Conservation (phyloP, 192 early-diverging fungal species). For the Coemansia sp. region DNA sequence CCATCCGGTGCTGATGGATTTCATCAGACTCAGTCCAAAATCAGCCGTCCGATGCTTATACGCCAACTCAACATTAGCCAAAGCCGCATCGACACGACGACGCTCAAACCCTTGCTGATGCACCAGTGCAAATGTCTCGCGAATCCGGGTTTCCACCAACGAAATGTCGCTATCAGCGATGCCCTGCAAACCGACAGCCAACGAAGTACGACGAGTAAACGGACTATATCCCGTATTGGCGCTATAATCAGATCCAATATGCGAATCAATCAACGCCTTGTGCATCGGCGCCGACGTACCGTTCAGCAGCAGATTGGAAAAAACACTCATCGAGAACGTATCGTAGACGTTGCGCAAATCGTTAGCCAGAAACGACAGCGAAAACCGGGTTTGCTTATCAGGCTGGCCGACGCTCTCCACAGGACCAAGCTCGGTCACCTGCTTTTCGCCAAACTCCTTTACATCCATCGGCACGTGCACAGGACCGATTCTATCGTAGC, state of each 20-base stretch:
- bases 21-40: conserved; percentile 85
- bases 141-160: conserved; percentile 66
- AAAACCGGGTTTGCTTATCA: conserved; percentile 81
- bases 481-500: conserved; percentile 55
- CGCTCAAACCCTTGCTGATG: conserved; percentile 75
- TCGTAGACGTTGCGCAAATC: conserved; percentile 77
- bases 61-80: conserved; percentile 87
- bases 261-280: conserved; percentile 86
- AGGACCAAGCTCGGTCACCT: conserved; percentile 51
- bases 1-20: conserved; percentile 75
- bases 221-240: conserved; percentile 88
- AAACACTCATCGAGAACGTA: conserved; percentile 77
- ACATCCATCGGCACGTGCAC: conserved; percentile 59
- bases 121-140: conserved; percentile 65
- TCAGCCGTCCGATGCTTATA: conserved; percentile 86
- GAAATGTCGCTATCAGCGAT: conserved; percentile 66
- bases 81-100: conserved; percentile 74
- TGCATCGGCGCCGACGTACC: conserved; percentile 93
- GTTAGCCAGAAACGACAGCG: conserved; percentile 72
- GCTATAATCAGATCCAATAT: conserved; percentile 87
- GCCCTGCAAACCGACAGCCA: conserved; percentile 90
- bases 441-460: conserved; percentile 44
- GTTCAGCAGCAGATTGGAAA: conserved; percentile 79
- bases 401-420: conserved; percentile 44
- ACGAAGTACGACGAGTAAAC: conserved; percentile 55